Evolutionary conservation across 305 asterid species (phyloP), one percentile per base, ranked within the genome.

Genomic region (Fraxinus paxiana): DNA sequence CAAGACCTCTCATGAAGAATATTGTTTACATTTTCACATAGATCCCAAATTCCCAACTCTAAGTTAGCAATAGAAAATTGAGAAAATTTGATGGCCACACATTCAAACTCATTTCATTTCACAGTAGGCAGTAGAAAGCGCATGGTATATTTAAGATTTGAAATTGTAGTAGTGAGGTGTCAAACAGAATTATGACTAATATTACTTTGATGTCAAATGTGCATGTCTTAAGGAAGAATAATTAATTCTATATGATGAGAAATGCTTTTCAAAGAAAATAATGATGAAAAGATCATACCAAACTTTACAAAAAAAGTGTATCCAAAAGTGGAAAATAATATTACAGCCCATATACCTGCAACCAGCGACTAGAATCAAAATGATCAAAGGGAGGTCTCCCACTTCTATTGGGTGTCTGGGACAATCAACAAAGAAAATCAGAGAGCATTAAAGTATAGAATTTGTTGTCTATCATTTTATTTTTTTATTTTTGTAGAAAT

Each of bases 281-380:
- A 69, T 38, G 41, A 46, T 7, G 20, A 78, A 63, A 8, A 83
- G 75, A 77, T 73, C 77, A 38, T 59, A 81, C 22, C 43, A 82
- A 71, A 26, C 35, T 10, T 13, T 41, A 78, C 77, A 70, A 73
- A 37, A 73, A 37, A 61, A 48, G 69, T 41, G 38, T 61, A 75
- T 79, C 72, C 24, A 81, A 83, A 24, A 46, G 78, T 35, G 41
- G 75, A 77, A 86, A 76, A 65, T 81, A 67, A 63, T 56, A 76
- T 46, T 46, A 46, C 56, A 46, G 56, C 56, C 41, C 73, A 79
- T 41, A 83, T 63, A 95, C 98, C 85, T 88, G 94, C 91, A 96
- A 87, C 99, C 99, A 96, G 85, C 97, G 98, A 79, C 88, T 86
- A 75, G 97, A 90, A 84, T 96, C 99, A 84, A 90, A 89, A 82